phyloP scores from a whole-genome alignment of 208 protist species.

The Trypanosoma congolense region DNA sequence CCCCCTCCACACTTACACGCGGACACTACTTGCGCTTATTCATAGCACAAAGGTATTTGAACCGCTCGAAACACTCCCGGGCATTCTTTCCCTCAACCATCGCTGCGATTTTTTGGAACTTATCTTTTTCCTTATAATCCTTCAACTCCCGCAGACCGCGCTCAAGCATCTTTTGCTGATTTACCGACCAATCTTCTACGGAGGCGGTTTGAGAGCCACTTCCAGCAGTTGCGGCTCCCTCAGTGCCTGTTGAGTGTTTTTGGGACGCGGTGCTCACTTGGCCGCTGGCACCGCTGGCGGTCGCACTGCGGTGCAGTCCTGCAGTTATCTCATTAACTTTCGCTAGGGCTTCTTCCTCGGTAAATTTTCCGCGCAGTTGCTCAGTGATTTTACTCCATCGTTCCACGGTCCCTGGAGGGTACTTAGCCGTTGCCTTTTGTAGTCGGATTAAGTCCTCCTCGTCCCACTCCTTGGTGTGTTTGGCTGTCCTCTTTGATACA shows the following conservation, averaged over 20 bases:
- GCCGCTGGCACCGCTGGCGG: conserved; percentile 12
- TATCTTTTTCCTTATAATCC: conserved; percentile 92
- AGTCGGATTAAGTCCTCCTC: conserved; percentile 91
- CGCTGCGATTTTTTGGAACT: conserved; percentile 94
- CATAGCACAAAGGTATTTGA: conserved; percentile 92
- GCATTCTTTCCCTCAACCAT: conserved; percentile 92
- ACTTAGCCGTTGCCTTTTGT: conserved; percentile 92
- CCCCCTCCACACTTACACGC: too few species aligned
- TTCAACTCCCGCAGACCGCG: conserved; percentile 87
- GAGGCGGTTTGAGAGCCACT: conserved; percentile 15
- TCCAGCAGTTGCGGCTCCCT: background rate
- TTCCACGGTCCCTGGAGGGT: conserved; percentile 86
- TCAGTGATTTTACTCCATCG: conserved; percentile 90
- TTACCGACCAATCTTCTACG: conserved; percentile 87
- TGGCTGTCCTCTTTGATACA: conserved; percentile 6
- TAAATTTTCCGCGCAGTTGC: conserved; percentile 69
- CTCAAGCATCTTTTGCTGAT: conserved; percentile 95
- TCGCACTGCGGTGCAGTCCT: conserved; percentile 40
- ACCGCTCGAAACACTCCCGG: conserved; percentile 95
- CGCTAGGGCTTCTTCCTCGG: conserved; percentile 85
- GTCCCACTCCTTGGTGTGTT: conserved; percentile 61
- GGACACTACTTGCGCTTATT: conserved; percentile 75
- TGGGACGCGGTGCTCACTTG: conserved; percentile 14
- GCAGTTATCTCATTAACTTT: conserved; percentile 87
- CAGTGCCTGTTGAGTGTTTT: conserved; percentile 6